Evolutionary conservation across 768 basidiomycete genomes (phyloP).

Genomic region (Termitomyces sp.): DNA sequence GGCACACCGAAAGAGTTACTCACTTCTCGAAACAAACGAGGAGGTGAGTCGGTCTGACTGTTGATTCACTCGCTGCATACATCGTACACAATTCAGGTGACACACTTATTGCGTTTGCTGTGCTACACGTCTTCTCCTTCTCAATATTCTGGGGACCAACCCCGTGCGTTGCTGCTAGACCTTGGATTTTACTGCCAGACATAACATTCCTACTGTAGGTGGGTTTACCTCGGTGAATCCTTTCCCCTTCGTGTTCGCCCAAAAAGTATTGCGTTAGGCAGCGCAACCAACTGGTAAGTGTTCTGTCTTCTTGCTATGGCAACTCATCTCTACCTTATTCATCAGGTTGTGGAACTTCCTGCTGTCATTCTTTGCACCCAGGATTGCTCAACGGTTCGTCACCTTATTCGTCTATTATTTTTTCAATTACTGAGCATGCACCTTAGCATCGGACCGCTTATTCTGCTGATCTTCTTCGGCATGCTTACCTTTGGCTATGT

Average conservation of each 20-base stretch:
- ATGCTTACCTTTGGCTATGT: conserved; percentile 63
- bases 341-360: conserved; percentile 73
- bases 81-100: conserved; percentile 33
- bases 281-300: conserved; percentile 36
- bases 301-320: background rate
- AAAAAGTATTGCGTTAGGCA: conserved; percentile 74
- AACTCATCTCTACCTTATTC: background rate
- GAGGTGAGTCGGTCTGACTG: conserved; percentile 23
- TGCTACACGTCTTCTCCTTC: conserved; percentile 70
- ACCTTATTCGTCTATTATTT: background rate
- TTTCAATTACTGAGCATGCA: background rate
- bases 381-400: conserved; percentile 40
- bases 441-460: conserved; percentile 62
- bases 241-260: conserved; percentile 79
- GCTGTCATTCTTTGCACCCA: conserved; percentile 65
- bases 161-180: conserved; percentile 28
- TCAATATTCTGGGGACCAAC: conserved; percentile 75
- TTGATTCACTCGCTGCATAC: background rate
- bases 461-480: conserved; percentile 72
- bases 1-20: conserved; percentile 41
- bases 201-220: conserved; percentile 22
- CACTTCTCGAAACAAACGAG: conserved; percentile 50
- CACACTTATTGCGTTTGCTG: conserved; percentile 66
- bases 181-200: background rate
- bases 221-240: conserved; percentile 75